Evolutionary conservation across 371 early-diverging fungal species (phyloP).

Genomic region (Syncephalastrum contaminatum): DNA sequence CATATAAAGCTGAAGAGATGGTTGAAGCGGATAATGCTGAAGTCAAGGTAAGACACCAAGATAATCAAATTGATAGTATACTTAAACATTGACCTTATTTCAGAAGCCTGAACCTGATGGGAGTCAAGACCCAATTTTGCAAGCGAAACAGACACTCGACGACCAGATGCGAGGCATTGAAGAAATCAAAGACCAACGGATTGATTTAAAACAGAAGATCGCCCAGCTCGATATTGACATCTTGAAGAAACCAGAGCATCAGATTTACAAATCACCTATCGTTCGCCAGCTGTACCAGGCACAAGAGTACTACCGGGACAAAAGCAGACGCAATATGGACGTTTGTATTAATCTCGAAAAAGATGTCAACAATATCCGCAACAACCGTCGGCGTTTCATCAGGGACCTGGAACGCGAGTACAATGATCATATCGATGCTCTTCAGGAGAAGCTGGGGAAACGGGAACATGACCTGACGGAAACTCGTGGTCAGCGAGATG

Average conservation of each 20-base stretch:
- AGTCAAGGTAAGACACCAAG: background rate
- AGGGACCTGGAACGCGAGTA: constrained; percentile 32
- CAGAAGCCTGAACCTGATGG: background rate
- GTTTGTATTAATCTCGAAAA: constrained; percentile 25
- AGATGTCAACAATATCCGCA: constrained; percentile 19
- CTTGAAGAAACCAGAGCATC: constrained; percentile 33
- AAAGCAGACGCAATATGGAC: constrained; percentile 24
- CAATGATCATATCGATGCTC: constrained; percentile 20
- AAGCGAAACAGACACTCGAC: constrained; percentile 24
- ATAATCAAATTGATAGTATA: too few relatives aligned
- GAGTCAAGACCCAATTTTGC: constrained; percentile 20
- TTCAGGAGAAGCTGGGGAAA: constrained; percentile 68
- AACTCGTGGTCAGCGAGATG: constrained; percentile 79
- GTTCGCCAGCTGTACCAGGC: constrained; percentile 32
- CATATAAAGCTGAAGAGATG: background rate
- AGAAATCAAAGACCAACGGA: constrained; percentile 39
- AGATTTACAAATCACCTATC: constrained; percentile 31
- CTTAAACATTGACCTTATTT: background rate
- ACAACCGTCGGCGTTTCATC: constrained; percentile 28
- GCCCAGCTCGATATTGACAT: constrained; percentile 37
- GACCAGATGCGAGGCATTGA: constrained; percentile 38
- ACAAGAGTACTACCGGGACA: constrained; percentile 34
- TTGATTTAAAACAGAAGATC: constrained; percentile 37
- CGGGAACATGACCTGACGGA: constrained; percentile 76
- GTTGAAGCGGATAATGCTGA: background rate